Evolutionary conservation across 345 rosid genomes (phyloP).

Genomic region (Gossypium bickii): DNA sequence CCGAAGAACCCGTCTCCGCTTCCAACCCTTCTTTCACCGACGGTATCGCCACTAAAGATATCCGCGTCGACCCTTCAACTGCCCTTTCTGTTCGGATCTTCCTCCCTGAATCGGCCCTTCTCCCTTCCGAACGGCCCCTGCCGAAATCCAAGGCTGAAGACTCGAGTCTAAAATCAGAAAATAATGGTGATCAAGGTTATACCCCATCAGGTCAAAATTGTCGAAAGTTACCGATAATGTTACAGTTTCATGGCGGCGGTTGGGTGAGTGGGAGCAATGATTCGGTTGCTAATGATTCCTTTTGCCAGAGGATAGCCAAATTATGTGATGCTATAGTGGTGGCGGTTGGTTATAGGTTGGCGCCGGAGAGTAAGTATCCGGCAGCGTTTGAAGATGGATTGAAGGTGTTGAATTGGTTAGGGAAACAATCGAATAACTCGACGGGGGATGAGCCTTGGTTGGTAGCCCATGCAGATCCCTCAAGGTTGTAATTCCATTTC

Average conservation of each 20-base stretch:
- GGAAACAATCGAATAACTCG: constrained; percentile 84
- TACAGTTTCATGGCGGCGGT: constrained; percentile 96
- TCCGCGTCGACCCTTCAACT: constrained; percentile 81
- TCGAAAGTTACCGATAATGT: constrained; percentile 60
- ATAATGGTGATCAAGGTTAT: constrained; percentile 57
- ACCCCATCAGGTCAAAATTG: constrained; percentile 43
- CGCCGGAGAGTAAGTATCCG: constrained; percentile 80
- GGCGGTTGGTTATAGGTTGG: constrained; percentile 86
- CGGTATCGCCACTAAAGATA: constrained; percentile 79
- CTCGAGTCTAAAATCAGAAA: constrained; percentile 39
- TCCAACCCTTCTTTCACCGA: constrained; percentile 54
- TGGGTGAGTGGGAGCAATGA: constrained; percentile 94
- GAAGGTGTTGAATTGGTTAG: constrained; percentile 81
- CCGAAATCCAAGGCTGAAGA: constrained; percentile 33
- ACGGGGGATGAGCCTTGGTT: constrained; percentile 77
- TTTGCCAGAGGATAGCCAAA: constrained; percentile 73
- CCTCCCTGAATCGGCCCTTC: constrained; percentile 74
- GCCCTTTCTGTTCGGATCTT: constrained; percentile 81
- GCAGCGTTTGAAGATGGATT: constrained; percentile 83
- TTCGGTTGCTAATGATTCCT: constrained; percentile 79
- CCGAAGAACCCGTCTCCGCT: constrained; percentile 70
- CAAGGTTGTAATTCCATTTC: constrained; percentile 45
- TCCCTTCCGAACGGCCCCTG: constrained; percentile 41
- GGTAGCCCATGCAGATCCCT: constrained; percentile 83
- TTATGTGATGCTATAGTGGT: constrained; percentile 77